Percentiles rank a stretch among this genome's conserved stretches.
Evolutionary conservation across 169 alveolate species (phyloP).

Genomic region (Plasmodium billcollinsi): DNA sequence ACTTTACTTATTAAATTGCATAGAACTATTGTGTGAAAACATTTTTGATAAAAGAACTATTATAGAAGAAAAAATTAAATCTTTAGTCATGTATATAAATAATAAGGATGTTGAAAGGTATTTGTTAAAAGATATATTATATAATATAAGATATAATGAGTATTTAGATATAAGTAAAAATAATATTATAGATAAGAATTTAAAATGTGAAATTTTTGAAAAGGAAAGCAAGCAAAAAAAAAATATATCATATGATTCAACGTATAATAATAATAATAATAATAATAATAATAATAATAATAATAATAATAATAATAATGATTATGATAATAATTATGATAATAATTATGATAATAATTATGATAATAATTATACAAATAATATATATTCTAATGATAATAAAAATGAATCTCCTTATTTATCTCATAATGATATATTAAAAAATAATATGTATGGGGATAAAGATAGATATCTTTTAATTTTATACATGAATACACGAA

Average conservation of each 20-base stretch:
- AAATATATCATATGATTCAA: neutral
- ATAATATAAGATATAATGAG: neutral
- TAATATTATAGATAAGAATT: neutral
- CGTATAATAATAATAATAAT: neutral
- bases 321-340: neutral
- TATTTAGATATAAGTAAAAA: neutral
- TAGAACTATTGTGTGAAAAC: slow-evolving; percentile 45
- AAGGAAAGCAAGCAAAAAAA: neutral
- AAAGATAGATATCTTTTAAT: slow-evolving; percentile 23
- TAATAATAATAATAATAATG: neutral
- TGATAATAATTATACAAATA: neutral
- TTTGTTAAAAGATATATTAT: slow-evolving; percentile 21
- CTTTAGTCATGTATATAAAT: slow-evolving; percentile 4
- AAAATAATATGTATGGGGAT: too few species aligned
- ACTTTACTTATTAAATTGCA: slow-evolving; percentile 31
- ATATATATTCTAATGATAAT: neutral
- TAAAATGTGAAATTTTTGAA: neutral
- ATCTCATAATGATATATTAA: neutral
- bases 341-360: neutral
- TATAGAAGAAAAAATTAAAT: slow-evolving; percentile 26
- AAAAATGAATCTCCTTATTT: neutral
- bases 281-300: neutral
- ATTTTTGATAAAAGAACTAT: slow-evolving; percentile 32
- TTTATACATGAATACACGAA: slow-evolving; percentile 9
- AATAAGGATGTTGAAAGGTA: slow-evolving; percentile 29